phyloP scores from a whole-genome alignment of 108 stramenopile genomes.

The Bacterosira constricta region DNA sequence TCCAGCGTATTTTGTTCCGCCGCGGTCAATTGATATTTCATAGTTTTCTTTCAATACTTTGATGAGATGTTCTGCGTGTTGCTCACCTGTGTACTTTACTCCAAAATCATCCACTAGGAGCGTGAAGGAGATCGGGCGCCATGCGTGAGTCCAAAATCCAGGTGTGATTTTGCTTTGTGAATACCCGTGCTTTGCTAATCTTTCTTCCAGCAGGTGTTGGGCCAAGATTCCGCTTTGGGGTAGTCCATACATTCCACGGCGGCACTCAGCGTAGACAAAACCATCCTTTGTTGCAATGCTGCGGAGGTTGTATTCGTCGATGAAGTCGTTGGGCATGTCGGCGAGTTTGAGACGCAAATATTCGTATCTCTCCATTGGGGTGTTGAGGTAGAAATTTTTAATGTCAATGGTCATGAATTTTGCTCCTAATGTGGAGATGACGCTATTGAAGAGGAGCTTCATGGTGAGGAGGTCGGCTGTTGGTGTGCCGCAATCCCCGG shows the following conservation, averaged over 20 bases:
- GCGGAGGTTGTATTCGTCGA: slow-evolving; percentile 29
- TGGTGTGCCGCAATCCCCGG: no score
- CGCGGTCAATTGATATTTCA: slow-evolving; percentile 25
- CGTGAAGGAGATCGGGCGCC: slow-evolving; percentile 21
- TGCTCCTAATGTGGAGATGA: slow-evolving; percentile 37
- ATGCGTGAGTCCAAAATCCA: slow-evolving; percentile 42
- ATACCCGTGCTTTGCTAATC: slow-evolving; percentile 24
- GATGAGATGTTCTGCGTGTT: no score
- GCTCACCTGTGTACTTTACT: slow-evolving; percentile 32
- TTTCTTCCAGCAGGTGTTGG: slow-evolving; percentile 11
- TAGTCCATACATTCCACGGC: slow-evolving; percentile 51
- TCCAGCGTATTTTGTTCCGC: slow-evolving; percentile 30
- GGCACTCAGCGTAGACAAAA: slow-evolving; percentile 4
- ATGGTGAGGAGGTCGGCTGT: slow-evolving; percentile 47
- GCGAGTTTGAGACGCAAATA: slow-evolving; percentile 37
- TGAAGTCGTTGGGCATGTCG: slow-evolving; percentile 28
- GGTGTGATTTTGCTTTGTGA: slow-evolving; percentile 21
- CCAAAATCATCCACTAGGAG: slow-evolving; percentile 64
- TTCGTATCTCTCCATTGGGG: slow-evolving; percentile 30
- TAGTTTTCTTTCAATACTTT: slow-evolving; percentile 27
- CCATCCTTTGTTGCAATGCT: not conserved
- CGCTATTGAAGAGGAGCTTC: no score
- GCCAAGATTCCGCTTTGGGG: slow-evolving; percentile 49
- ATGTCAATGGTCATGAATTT: slow-evolving; percentile 41
- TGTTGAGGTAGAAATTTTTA: slow-evolving; percentile 54